Percentiles rank a stretch among this genome's conserved stretches.
phyloP scores from a whole-genome alignment of 2,329 filamentous ascomycete genomes.

The Penicillium polonicum region DNA sequence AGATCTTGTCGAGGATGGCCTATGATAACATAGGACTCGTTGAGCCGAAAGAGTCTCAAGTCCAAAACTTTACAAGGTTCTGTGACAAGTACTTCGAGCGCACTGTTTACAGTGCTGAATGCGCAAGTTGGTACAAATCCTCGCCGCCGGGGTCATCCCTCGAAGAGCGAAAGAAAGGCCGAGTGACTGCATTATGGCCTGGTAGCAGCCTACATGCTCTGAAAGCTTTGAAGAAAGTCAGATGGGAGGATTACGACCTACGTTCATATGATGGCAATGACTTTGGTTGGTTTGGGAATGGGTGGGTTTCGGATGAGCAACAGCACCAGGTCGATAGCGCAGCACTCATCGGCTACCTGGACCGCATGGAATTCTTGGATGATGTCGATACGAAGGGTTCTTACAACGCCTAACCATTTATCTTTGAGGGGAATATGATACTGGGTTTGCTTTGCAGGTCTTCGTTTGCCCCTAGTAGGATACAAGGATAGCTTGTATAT shows the following conservation, averaged over 20 bases:
- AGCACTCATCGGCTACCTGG: neutral
- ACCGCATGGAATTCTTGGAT: neutral
- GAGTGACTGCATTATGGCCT: conserved; percentile 46
- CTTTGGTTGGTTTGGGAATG: conserved; percentile 52
- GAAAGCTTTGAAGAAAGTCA: conserved; percentile 36
- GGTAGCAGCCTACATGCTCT: conserved; percentile 42
- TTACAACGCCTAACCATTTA: neutral
- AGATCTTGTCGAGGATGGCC: conserved; percentile 50
- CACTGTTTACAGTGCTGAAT: conserved; percentile 34
- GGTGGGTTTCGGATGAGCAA: conserved; percentile 37
- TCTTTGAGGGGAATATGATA: too few species aligned
- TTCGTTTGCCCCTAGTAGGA: neutral
- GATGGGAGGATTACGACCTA: conserved; percentile 51
- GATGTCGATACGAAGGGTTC: neutral
- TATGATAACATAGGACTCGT: conserved; percentile 48
- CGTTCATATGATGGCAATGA: conserved; percentile 45
- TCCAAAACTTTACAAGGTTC: conserved; percentile 49
- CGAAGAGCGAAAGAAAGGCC: conserved; percentile 30
- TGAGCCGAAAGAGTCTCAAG: conserved; percentile 42
- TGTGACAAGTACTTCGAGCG: conserved; percentile 49
- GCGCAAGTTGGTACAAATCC: conserved; percentile 54
- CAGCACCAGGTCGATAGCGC: neutral
- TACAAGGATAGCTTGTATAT: too few species aligned
- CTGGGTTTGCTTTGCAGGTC: too few species aligned
- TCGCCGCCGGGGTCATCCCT: conserved; percentile 32